phyloP scores from a whole-genome alignment of 192 early-diverging fungal genomes.

The Coemansia sp. region DNA sequence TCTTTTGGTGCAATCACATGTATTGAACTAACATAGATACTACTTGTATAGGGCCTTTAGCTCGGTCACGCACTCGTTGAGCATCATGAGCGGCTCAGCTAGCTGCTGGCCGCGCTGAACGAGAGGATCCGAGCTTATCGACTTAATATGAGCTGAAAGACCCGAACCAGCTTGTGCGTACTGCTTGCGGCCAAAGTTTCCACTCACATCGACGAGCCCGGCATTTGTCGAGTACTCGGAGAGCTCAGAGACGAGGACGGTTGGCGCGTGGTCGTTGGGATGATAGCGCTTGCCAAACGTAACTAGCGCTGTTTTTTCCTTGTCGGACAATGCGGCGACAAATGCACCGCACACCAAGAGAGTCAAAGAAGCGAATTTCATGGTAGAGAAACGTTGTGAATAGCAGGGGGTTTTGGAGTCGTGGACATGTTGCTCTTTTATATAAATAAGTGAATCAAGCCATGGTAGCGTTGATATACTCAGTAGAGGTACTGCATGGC shows the following conservation, averaged over 20 bases:
- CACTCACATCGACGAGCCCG: slow-evolving; percentile 9
- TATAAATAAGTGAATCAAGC: too few species aligned
- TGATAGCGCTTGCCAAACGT: slow-evolving; percentile 17
- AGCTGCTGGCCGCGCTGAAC: slow-evolving; percentile 26
- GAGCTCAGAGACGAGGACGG: slow-evolving; percentile 17
- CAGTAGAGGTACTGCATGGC: too few species aligned
- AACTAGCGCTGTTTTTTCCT: slow-evolving; percentile 24
- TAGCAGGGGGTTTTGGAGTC: too few species aligned
- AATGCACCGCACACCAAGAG: neutral
- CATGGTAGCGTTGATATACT: too few species aligned
- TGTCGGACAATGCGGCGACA: slow-evolving; percentile 20
- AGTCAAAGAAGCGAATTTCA: neutral
- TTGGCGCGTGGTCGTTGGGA: slow-evolving; percentile 12
- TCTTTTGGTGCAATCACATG: neutral
- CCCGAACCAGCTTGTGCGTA: slow-evolving; percentile 13
- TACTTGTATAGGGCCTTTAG: slow-evolving; percentile 12
- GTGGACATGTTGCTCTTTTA: too few species aligned
- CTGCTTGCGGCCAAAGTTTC: slow-evolving; percentile 17
- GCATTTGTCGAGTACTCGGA: slow-evolving; percentile 27
- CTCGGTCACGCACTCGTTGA: slow-evolving; percentile 26
- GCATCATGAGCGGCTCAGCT: slow-evolving; percentile 22
- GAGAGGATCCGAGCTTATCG: slow-evolving; percentile 28
- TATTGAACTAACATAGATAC: neutral
- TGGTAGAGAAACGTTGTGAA: neutral
- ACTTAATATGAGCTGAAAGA: slow-evolving; percentile 8